A percentile compares a stretch with the other conserved stretches of the same genome.
phyloP scores from a whole-genome alignment of 169 alveolate species.

The Babesia divergens region DNA sequence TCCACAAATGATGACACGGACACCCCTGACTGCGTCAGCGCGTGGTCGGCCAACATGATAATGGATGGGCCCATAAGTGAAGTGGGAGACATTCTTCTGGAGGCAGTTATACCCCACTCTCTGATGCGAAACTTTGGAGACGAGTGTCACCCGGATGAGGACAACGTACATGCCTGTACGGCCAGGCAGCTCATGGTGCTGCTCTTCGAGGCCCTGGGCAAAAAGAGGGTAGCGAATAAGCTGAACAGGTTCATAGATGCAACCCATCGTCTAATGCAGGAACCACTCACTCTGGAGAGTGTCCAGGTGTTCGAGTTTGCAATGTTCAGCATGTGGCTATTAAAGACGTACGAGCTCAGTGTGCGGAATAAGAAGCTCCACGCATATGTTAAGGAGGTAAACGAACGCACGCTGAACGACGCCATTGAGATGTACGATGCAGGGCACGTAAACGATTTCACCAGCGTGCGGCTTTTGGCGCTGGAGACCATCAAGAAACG shows the following conservation, averaged over 20 bases:
- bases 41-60: not conserved
- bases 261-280: not conserved
- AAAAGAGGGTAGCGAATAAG: not conserved
- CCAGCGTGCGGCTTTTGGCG: not conserved
- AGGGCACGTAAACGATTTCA: not conserved
- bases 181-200: slow-evolving; percentile 24
- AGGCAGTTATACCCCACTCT: not conserved
- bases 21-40: not conserved
- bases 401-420: slow-evolving; percentile 9
- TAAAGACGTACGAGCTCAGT: not conserved
- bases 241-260: not conserved
- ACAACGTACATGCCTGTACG: slow-evolving; percentile 17
- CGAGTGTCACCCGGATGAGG: slow-evolving; percentile 35
- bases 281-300: not conserved
- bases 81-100: not conserved
- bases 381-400: not conserved
- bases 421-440: not conserved
- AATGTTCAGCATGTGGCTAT: slow-evolving; percentile 15
- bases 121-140: slow-evolving; percentile 32
- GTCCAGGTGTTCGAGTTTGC: slow-evolving; percentile 18
- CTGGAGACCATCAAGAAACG: not conserved
- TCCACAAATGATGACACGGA: not conserved
- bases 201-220: slow-evolving; percentile 2
- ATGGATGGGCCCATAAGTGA: not conserved
- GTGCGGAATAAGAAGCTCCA: not conserved